Evolutionary conservation across 345 rosid species (phyloP).

Genomic region (Trapa bicornis): DNA sequence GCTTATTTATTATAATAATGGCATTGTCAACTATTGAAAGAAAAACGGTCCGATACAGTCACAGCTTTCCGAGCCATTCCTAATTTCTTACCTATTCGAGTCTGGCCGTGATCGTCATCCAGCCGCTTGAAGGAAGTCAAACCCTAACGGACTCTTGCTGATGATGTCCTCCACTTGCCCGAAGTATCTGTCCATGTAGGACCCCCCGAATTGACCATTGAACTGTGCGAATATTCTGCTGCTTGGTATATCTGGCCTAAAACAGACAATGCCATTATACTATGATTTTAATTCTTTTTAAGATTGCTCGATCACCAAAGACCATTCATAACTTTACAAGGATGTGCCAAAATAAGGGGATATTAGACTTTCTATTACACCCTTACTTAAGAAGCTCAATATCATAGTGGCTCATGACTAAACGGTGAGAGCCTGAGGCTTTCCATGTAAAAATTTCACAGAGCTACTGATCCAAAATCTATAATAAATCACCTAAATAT

Average conservation of each 20-base stretch:
- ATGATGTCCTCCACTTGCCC: slow-evolving; percentile 16
- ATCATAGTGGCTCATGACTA: too few relatives aligned
- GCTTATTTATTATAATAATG: background rate
- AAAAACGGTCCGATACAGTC: background rate
- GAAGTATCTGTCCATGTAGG: slow-evolving; percentile 1
- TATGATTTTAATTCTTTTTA: background rate
- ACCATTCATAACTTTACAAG: too few relatives aligned
- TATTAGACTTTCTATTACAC: too few relatives aligned
- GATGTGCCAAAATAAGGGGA: too few relatives aligned
- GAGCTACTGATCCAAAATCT: too few relatives aligned
- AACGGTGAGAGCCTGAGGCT: too few relatives aligned
- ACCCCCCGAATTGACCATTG: slow-evolving; percentile 18
- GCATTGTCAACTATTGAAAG: background rate
- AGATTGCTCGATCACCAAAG: too few relatives aligned
- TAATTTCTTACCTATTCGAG: background rate
- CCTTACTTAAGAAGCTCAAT: too few relatives aligned
- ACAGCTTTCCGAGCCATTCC: background rate
- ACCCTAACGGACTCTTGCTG: slow-evolving; percentile 20
- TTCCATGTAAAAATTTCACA: too few relatives aligned
- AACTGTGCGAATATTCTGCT: slow-evolving; percentile 13
- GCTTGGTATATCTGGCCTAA: slow-evolving; percentile 1
- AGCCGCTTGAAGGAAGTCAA: slow-evolving; percentile 21
- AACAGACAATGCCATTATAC: background rate
- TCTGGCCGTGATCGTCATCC: background rate
- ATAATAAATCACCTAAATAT: too few relatives aligned